Percentiles rank a stretch among this genome's conserved stretches.
These are phyloP conservation scores for Hanseniaspora singularis DNA, from an alignment of 805 yeast species.

Conservation along the genomic window DNA sequence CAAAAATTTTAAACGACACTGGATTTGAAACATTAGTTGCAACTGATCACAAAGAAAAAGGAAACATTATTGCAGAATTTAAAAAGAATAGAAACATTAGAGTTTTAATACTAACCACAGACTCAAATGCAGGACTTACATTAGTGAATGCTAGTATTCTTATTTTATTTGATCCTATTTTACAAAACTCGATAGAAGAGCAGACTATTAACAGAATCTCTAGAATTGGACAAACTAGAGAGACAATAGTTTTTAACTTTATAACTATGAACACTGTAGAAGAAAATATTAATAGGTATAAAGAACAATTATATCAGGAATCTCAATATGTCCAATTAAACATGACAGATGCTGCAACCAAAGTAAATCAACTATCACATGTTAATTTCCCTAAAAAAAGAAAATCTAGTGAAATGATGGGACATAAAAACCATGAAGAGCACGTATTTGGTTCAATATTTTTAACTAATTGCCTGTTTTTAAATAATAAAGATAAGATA, in stretches of 20 bases:
- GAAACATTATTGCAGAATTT: slow-evolving; percentile 37
- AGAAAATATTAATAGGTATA: slow-evolving; percentile 54
- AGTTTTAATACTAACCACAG: slow-evolving; percentile 75
- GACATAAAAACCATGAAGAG: not conserved
- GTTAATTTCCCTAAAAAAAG: slow-evolving; percentile 8
- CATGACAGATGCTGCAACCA: not conserved
- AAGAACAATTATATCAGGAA: slow-evolving; percentile 16
- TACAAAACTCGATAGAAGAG: slow-evolving; percentile 72
- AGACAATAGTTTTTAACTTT: slow-evolving; percentile 88
- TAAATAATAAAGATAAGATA: not conserved
- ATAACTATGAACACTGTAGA: slow-evolving; percentile 76
- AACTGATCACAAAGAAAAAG: slow-evolving; percentile 16
- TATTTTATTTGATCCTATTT: slow-evolving; percentile 81
- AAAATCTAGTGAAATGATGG: not conserved
- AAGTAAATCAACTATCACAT: not conserved
- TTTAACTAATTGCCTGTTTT: slow-evolving; percentile 7
- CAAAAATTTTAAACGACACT: slow-evolving; percentile 44
- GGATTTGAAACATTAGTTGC: slow-evolving; percentile 23
- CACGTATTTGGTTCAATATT: not conserved
- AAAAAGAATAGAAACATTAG: slow-evolving; percentile 53
- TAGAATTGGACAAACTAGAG: slow-evolving; percentile 74
- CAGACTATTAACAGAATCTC: slow-evolving; percentile 91
- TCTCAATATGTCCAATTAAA: not conserved
- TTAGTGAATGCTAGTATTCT: slow-evolving; percentile 87
- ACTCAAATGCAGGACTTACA: slow-evolving; percentile 83